A percentile compares a stretch with the other conserved stretches of the same genome.
These are phyloP conservation scores for Apophysomyces sp. DNA, from an alignment of 371 early-diverging fungal genomes.

Conservation along the genomic window DNA sequence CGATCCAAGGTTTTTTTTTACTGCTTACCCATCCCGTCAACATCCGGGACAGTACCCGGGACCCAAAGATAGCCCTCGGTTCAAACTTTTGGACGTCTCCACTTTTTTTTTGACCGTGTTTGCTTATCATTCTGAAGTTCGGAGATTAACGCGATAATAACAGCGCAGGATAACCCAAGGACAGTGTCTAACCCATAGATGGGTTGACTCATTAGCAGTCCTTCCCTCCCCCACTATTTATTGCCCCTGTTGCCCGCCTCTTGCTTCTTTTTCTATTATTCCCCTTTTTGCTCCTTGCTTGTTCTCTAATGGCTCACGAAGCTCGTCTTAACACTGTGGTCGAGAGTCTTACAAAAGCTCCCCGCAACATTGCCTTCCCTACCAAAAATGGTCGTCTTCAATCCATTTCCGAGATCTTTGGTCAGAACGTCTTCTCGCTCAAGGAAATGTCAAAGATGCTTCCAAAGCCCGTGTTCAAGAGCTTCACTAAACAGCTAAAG, in stretches of 20 bases:
- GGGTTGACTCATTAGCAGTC: constrained; percentile 4
- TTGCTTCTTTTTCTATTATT: constrained; percentile 5
- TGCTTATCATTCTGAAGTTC: neutral
- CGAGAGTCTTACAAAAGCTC: constrained; percentile 33
- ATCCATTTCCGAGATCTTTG: constrained; percentile 88
- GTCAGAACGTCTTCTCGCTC: constrained; percentile 89
- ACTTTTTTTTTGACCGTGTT: neutral
- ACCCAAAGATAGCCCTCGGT: neutral
- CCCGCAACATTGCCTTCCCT: constrained; percentile 63
- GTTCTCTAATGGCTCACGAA: constrained; percentile 25
- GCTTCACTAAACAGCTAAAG: constrained; percentile 85
- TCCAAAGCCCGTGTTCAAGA: constrained; percentile 93
- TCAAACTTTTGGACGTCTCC: no score
- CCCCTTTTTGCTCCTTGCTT: neutral
- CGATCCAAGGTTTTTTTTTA: constrained; percentile 1
- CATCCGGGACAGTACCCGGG: constrained; percentile 1
- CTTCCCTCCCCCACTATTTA: neutral
- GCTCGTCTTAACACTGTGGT: constrained; percentile 35
- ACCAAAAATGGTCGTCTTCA: constrained; percentile 64
- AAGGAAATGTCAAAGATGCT: constrained; percentile 83
- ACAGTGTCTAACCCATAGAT: neutral
- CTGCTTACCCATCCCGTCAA: neutral
- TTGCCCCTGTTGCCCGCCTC: neutral
- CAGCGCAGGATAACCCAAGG: neutral
- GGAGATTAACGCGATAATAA: neutral